phyloP scores from a whole-genome alignment of 163 green algal genomes.

The Scenedesmus sp. region DNA sequence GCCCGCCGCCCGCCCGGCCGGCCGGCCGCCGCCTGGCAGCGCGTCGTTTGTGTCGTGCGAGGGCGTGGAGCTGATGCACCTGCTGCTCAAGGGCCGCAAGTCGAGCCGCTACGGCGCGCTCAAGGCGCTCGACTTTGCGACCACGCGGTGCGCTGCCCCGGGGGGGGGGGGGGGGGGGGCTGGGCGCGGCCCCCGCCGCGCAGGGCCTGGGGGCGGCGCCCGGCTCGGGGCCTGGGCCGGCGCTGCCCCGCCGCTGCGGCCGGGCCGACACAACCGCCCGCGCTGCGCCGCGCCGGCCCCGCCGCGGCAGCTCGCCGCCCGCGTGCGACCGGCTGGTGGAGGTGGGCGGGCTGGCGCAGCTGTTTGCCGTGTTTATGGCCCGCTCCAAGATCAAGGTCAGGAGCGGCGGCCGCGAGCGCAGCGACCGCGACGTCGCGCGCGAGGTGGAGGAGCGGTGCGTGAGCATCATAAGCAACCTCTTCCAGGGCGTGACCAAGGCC shows the following conservation, averaged over 20 bases:
- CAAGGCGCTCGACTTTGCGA: slow-evolving; percentile 86
- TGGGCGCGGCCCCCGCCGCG: too few species aligned
- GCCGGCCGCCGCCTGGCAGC: slow-evolving; percentile 33
- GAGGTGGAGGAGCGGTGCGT: slow-evolving; percentile 84
- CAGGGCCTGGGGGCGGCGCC: too few species aligned
- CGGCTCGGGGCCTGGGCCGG: too few species aligned
- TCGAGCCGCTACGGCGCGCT: slow-evolving; percentile 67
- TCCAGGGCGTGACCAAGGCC: slow-evolving; percentile 40
- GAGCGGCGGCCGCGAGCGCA: slow-evolving; percentile 35
- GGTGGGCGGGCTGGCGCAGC: slow-evolving; percentile 69
- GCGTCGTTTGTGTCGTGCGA: slow-evolving; percentile 36
- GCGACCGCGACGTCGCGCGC: slow-evolving; percentile 55
- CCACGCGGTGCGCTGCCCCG: slow-evolving; percentile 33
- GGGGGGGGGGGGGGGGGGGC: too few species aligned
- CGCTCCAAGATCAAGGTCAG: slow-evolving; percentile 71
- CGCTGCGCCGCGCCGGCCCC: too few species aligned
- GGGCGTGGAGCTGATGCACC: slow-evolving; percentile 95
- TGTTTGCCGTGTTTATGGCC: slow-evolving; percentile 97
- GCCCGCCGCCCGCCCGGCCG: too few species aligned
- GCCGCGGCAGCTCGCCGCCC: slow-evolving; percentile 14
- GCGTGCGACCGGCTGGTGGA: slow-evolving; percentile 43
- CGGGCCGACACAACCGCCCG: too few species aligned
- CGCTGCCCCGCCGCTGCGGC: too few species aligned
- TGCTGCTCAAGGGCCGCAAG: slow-evolving; percentile 86
- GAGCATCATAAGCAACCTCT: slow-evolving; percentile 73